Conservation (phyloP, 768 basidiomycete genomes). For the Lactarius hengduanensis region DNA sequence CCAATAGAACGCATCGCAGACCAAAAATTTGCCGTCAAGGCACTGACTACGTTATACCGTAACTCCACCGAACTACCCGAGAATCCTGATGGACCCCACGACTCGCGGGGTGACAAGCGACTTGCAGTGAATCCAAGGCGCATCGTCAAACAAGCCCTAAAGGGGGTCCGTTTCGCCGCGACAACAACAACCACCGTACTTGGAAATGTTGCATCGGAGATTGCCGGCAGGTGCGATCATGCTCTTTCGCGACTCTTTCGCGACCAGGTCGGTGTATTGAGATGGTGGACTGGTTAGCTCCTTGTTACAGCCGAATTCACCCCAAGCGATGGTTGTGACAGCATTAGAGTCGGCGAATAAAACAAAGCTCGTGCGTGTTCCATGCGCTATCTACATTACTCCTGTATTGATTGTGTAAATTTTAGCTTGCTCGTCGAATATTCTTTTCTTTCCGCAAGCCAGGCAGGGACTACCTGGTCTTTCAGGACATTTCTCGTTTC, state of each 20-base stretch:
- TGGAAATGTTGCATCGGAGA: conserved; percentile 61
- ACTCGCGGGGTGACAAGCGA: conserved; percentile 36
- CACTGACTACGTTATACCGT: conserved; percentile 73
- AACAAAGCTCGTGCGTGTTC: conserved; percentile 54
- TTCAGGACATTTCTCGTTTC: conserved; percentile 68
- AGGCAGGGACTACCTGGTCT: conserved; percentile 54
- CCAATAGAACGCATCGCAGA: conserved; percentile 70
- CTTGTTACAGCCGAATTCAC: conserved; percentile 87
- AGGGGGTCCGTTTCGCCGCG: conserved; percentile 68
- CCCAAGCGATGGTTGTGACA: conserved; percentile 74
- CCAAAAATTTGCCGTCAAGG: conserved; percentile 75
- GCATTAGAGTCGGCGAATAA: conserved; percentile 81
- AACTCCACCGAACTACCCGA: conserved; percentile 74
- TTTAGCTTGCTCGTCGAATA: conserved; percentile 74
- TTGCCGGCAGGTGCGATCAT: conserved; percentile 46
- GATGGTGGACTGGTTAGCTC: conserved; percentile 41
- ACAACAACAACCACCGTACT: conserved; percentile 78
- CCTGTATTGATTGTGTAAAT: conserved; percentile 3
- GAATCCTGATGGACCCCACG: conserved; percentile 59
- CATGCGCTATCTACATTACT: conserved; percentile 8
- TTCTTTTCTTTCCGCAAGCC: conserved; percentile 81
- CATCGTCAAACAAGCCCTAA: conserved; percentile 67
- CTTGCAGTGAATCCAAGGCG: conserved; percentile 52
- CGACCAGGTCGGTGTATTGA: not conserved
- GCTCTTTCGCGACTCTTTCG: not conserved